Evolutionary conservation across 2,329 filamentous ascomycete genomes (phyloP), one percentile per base, ranked within the genome.

Genomic region (Colletotrichum liaoningense): DNA sequence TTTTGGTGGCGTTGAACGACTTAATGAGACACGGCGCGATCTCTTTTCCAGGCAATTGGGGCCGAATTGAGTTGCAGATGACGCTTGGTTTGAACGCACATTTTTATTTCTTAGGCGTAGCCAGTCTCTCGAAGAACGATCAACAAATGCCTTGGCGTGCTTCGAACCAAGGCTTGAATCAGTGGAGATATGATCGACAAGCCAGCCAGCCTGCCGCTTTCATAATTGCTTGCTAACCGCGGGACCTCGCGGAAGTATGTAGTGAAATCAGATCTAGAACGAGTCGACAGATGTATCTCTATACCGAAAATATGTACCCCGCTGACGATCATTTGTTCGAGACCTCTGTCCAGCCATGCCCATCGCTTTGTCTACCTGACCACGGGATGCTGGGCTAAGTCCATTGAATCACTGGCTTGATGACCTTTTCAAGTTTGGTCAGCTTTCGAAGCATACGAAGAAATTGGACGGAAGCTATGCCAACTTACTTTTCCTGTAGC

Each of bases 401-500:
- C 64, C 69, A 72, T 19, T 52, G 49, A 42, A 72, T 72, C 1
- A 72, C 69, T 1, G 69, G 69, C 30, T 72, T 72, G 38, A 72
- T 72, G 24, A 63, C 64, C 69, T 72, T 35, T 14, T 7, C 12
- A 3, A 0, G 1, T 5, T 6, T 69, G 16, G 62, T 66, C 19
- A 35, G 7, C 6, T 30, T n/a, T 3, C 33, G 4, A 24, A 26
- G 2, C 4, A 26, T 4, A 12, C 5, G 12, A 19, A n/a, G 8
- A 22, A 11, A 49, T 2, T 11, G 42, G 42, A 16, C 8, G 16
- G 8, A n/a, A 26, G 3, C 12, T 2, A 2, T 1, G 9, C 6
- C 5, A 16, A 63, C 69, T 38, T 11, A 55, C 69, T 9, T 68
- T 38, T 9, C 69, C 69, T 26, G 35, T 19, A 30, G 59, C 49